These are phyloP conservation scores for Phialophora verrucosa DNA, from an alignment of 2,329 filamentous ascomycete genomes.

Conservation along the genomic window DNA sequence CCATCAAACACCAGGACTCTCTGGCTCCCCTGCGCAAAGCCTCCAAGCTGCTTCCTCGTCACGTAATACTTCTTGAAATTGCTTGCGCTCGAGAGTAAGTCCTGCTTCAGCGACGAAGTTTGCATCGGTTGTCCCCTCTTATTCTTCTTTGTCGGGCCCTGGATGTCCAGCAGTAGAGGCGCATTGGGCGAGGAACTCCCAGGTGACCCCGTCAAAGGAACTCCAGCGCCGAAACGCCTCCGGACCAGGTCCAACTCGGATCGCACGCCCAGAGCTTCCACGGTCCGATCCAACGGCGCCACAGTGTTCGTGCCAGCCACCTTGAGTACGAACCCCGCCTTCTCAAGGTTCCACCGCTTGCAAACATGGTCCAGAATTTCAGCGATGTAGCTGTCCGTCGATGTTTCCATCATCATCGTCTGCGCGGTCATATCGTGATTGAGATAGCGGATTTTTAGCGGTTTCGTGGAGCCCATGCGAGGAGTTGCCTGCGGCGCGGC, in stretches of 20 bases:
- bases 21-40: conserved; percentile 65
- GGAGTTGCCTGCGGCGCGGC: conserved; percentile 54
- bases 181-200: conserved; percentile 68
- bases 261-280: conserved; percentile 66
- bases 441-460: conserved; percentile 65
- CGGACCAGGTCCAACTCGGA: conserved; percentile 67
- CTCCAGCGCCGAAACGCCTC: conserved; percentile 66
- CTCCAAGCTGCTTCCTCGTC: conserved; percentile 68
- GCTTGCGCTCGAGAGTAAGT: conserved; percentile 49
- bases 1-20: conserved; percentile 67
- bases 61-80: conserved; percentile 69
- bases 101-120: conserved; percentile 55
- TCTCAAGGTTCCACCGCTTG: conserved; percentile 67
- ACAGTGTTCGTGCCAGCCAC: conserved; percentile 68
- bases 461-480: conserved; percentile 63
- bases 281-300: conserved; percentile 67
- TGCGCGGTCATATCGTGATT: conserved; percentile 63
- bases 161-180: conserved; percentile 61
- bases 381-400: conserved; percentile 70
- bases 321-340: conserved; percentile 67
- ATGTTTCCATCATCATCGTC: conserved; percentile 61
- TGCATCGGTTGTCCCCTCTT: conserved; percentile 54
- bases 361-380: conserved; percentile 69
- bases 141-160: conserved; percentile 48
- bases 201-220: conserved; percentile 62